Conservation (phyloP, 495 filamentous ascomycete genomes). For the Bacidia rubella region DNA sequence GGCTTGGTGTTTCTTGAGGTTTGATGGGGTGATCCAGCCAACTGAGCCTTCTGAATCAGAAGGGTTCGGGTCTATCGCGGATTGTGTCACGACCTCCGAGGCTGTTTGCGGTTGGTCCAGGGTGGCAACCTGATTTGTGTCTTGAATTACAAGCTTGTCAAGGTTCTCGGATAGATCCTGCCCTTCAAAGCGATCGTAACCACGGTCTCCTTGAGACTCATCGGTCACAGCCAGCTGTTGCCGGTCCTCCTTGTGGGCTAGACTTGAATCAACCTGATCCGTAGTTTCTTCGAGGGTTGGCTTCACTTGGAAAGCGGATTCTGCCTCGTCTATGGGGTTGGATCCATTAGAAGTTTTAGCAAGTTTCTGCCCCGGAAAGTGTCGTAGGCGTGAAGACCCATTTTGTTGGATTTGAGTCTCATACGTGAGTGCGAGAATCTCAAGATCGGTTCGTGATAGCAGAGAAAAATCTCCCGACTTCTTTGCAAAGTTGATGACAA, state of each 20-base stretch:
- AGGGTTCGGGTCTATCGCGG: slow-evolving; percentile 31
- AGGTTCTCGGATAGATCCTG: too few species aligned
- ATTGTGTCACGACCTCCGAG: slow-evolving; percentile 22
- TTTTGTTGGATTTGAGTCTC: slow-evolving; percentile 80
- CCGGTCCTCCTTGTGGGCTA: neutral
- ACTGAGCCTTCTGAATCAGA: slow-evolving; percentile 64
- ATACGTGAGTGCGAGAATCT: slow-evolving; percentile 79
- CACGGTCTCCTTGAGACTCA: neutral
- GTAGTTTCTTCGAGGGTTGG: neutral
- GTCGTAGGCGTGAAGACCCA: slow-evolving; percentile 71
- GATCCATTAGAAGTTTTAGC: too few species aligned
- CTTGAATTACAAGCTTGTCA: too few species aligned
- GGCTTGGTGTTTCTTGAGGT: slow-evolving; percentile 72
- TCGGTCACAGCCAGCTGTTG: neutral
- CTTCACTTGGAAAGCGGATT: neutral
- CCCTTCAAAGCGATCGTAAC: too few species aligned
- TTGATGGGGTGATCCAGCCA: slow-evolving; percentile 91
- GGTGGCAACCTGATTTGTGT: neutral
- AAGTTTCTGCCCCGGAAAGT: slow-evolving; percentile 59
- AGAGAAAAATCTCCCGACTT: slow-evolving; percentile 83
- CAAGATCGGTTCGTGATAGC: slow-evolving; percentile 74
- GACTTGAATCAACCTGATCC: neutral
- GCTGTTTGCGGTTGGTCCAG: slow-evolving; percentile 10
- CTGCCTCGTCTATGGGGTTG: too few species aligned
- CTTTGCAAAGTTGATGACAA: slow-evolving; percentile 73